phyloP scores from a whole-genome alignment of 176 grass and related monocot species.

The Bromus sterilis region DNA sequence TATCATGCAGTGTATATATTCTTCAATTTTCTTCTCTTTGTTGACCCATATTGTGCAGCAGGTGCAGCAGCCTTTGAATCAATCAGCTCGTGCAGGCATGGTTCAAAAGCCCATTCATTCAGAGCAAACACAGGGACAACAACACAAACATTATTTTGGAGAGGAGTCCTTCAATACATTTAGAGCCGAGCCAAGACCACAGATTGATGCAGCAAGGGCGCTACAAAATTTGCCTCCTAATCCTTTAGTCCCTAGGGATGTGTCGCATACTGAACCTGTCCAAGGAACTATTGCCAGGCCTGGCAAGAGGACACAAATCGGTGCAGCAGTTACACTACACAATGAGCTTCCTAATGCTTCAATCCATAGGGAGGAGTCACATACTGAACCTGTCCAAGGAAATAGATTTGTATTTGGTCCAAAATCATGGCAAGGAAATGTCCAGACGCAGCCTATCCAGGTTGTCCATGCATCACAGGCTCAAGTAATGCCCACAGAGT shows the following conservation, averaged over 20 bases:
- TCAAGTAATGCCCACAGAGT: slow-evolving; percentile 18
- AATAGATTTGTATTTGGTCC: background rate
- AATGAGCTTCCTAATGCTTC: slow-evolving; percentile 9
- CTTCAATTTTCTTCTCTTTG: background rate
- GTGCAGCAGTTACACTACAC: background rate
- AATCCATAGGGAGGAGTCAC: slow-evolving; percentile 11
- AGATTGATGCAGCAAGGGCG: background rate
- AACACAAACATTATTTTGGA: slow-evolving; percentile 7
- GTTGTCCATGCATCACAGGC: background rate
- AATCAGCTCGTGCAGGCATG: slow-evolving; percentile 17
- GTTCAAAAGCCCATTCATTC: slow-evolving; percentile 11
- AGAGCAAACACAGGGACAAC: background rate
- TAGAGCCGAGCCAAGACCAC: slow-evolving; percentile 3
- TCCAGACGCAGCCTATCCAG: slow-evolving; percentile 1
- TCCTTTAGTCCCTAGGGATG: slow-evolving; percentile 12
- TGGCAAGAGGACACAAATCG: slow-evolving; percentile 9
- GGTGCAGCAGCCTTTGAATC: slow-evolving; percentile 1
- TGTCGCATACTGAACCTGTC: background rate
- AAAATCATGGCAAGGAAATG: slow-evolving; percentile 9
- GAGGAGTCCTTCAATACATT: slow-evolving; percentile 26
- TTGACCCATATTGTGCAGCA: slow-evolving; percentile 2
- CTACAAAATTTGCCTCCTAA: slow-evolving; percentile 6
- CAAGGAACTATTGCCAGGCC: background rate
- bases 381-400: background rate
- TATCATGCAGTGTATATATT: slow-evolving; percentile 5